A percentile compares a stretch with the other conserved stretches of the same genome.
phyloP scores from a whole-genome alignment of 106 monocot species.

The Dendrobium huoshanense region DNA sequence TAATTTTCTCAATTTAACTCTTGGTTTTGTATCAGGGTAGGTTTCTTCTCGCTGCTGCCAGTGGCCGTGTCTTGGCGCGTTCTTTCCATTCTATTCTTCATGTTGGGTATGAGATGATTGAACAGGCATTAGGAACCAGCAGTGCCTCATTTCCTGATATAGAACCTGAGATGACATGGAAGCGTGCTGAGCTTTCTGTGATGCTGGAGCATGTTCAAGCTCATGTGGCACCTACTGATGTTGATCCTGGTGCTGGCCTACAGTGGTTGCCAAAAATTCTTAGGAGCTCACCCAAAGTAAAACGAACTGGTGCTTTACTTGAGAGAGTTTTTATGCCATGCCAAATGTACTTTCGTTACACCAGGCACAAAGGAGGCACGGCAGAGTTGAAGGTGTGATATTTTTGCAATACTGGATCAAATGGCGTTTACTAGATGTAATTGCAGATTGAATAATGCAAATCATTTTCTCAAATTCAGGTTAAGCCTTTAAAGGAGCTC shows the following conservation, averaged over 20 bases:
- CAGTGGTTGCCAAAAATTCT: slow-evolving; percentile 96
- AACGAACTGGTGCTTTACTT: slow-evolving; percentile 92
- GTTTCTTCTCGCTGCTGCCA: slow-evolving; percentile 97
- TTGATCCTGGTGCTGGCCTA: slow-evolving; percentile 98
- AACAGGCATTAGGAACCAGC: slow-evolving; percentile 54
- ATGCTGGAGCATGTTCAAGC: slow-evolving; percentile 98
- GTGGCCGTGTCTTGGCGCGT: slow-evolving; percentile 82
- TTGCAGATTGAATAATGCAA: not conserved
- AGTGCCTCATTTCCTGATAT: slow-evolving; percentile 30
- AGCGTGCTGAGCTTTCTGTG: slow-evolving; percentile 71
- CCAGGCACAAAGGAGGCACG: slow-evolving; percentile 90
- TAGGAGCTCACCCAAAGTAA: slow-evolving; percentile 79
- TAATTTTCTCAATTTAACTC: not conserved
- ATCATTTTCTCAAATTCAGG: slow-evolving; percentile 31
- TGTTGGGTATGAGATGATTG: slow-evolving; percentile 90
- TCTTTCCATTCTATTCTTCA: slow-evolving; percentile 91
- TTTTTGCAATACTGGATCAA: not conserved
- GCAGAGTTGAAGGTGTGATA: slow-evolving; percentile 83
- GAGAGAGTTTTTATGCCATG: slow-evolving; percentile 99
- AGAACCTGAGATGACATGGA: slow-evolving; percentile 83
- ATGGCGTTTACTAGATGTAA: not conserved
- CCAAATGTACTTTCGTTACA: slow-evolving; percentile 96
- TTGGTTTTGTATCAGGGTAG: slow-evolving; percentile 64
- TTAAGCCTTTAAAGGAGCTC: slow-evolving; percentile 95
- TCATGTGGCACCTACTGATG: slow-evolving; percentile 99